These are phyloP conservation scores for Solanum phureja DNA, from an alignment of 257 asterid genomes.

Conservation along the genomic window DNA sequence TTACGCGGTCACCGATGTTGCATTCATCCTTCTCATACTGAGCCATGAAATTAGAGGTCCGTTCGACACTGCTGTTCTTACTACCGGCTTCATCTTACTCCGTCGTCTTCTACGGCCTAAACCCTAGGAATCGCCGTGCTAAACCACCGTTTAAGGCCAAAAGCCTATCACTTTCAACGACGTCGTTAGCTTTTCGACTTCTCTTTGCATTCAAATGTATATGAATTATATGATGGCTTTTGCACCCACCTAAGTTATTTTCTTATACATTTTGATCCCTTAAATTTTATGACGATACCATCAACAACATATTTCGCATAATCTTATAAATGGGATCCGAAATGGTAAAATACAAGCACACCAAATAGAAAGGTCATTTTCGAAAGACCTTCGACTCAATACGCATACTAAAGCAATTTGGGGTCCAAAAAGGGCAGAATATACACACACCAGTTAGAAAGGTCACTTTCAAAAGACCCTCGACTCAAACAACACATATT, in stretches of 20 bases:
- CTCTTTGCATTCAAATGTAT: neutral
- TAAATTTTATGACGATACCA: neutral
- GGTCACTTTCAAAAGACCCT: neutral
- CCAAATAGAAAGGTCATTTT: no score
- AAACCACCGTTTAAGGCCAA: neutral
- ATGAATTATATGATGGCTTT: neutral
- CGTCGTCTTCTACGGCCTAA: neutral
- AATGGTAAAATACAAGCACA: fast-evolving
- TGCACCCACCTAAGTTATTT: neutral
- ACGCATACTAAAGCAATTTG: neutral
- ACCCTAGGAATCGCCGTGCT: neutral
- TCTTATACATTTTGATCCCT: neutral
- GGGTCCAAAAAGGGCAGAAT: neutral
- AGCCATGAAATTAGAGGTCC: constrained; percentile 93
- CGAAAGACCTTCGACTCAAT: neutral
- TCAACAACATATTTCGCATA: neutral
- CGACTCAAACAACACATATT: neutral
- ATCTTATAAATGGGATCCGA: constrained; percentile 23
- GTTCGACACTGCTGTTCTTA: constrained; percentile 66
- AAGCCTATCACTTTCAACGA: neutral
- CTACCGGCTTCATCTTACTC: constrained; percentile 62
- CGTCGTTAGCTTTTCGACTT: neutral
- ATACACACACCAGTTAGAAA: neutral
- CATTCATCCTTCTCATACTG: constrained; percentile 34
- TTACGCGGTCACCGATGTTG: neutral